Evolutionary conservation across 225 moss, liverwort and hornwort species (phyloP), one percentile per base, ranked within the genome.

Genomic region (Lunularia cruciata): DNA sequence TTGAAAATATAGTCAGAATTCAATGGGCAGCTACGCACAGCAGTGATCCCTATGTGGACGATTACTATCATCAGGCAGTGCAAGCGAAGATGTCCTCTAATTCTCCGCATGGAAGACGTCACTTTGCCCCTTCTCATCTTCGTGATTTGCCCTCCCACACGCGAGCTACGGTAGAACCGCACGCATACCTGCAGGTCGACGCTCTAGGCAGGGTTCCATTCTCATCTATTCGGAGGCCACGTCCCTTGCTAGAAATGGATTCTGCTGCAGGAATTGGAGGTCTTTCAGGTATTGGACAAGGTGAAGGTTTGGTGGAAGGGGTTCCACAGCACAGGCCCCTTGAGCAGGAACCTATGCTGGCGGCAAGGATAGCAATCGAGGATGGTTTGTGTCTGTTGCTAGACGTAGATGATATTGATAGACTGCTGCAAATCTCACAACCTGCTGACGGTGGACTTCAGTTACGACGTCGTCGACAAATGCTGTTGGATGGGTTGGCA

Each of bases 11-110:
- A 19, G 93, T 98, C 5, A 79, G 93, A 42, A 98, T 98, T 36
- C 98, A 98, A 77, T 98, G 98, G 98, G 98, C 92, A 63, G 98
- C 98, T 3, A 98, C 93, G 9, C 98, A 98, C 45, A 89, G 89
- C 52, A 91, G 87, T 65, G 98, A 98, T 73, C 98, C 98, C 4
- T 98, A 98, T 47, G 79, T 89, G 35, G 98, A 98, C 72, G 98
- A 98, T 26, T 98, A 98, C 34, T 98, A 98, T 70, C 96, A 98
- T 75, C 96, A 92, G 73, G 92, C 96, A 31, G 79, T 93, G 43
- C 96, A 93, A 56, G 65, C 92, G 3, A 93, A 98, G 63, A 0
- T 85, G 58, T 75, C 89, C 0, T 78, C 79, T 47, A 89, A 73
- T 19, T 81, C 88, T 43, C 87, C 87, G 11, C 90, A 89, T 55